phyloP scores from a whole-genome alignment of 352 stramenopile species.

The Ophiocytium majus region DNA sequence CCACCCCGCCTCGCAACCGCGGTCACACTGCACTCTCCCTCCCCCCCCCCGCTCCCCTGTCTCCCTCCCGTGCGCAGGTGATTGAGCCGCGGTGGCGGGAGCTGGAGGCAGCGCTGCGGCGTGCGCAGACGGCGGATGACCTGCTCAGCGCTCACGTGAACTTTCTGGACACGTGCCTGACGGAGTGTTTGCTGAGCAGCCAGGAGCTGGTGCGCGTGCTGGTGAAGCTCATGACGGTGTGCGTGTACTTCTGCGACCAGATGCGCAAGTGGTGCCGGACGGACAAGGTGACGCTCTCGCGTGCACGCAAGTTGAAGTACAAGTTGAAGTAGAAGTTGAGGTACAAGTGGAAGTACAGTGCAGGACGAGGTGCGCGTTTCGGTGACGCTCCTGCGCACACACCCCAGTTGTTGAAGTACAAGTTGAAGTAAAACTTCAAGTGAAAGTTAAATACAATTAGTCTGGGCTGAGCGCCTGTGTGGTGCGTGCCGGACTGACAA shows the following conservation, averaged over 20 bases:
- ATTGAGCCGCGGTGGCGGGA: constrained; percentile 50
- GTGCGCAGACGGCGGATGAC: constrained; percentile 71
- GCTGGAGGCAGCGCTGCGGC: constrained; percentile 23
- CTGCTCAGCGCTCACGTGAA: constrained; percentile 86
- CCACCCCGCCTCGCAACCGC: neutral
- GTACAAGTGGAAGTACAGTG: too few relatives aligned
- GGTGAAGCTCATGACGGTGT: constrained; percentile 94
- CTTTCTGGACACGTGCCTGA: constrained; percentile 91
- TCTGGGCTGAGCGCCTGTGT: too few relatives aligned
- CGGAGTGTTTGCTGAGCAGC: constrained; percentile 94
- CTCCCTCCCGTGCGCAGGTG: constrained; percentile 32
- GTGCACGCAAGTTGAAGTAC: too few relatives aligned
- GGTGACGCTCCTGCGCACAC: too few relatives aligned
- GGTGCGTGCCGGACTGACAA: too few relatives aligned
- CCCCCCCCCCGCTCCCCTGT: too few relatives aligned
- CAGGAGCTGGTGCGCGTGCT: constrained; percentile 85
- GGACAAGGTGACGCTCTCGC: constrained; percentile 13
- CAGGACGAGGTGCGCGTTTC: too few relatives aligned
- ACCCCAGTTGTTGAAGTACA: too few relatives aligned
- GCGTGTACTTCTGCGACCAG: constrained; percentile 87
- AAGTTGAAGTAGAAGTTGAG: too few relatives aligned
- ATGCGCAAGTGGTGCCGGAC: constrained; percentile 66
- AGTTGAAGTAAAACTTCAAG: too few relatives aligned
- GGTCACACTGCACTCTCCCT: too few relatives aligned
- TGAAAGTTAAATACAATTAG: too few relatives aligned